phyloP scores from a whole-genome alignment of 805 yeast species.

The Ogataea henricii region DNA sequence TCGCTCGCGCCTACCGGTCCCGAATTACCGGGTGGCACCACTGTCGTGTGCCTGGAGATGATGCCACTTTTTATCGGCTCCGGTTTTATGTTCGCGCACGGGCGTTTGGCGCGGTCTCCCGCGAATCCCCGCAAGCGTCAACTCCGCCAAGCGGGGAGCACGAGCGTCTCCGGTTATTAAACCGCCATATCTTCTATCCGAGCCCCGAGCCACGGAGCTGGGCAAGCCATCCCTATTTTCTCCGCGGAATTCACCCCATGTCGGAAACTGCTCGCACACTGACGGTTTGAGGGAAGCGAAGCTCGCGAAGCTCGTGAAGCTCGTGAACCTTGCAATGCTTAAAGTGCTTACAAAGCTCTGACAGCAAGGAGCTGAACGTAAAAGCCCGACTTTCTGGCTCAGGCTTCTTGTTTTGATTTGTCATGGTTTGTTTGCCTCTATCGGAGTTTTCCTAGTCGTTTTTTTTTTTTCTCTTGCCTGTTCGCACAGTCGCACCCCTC shows the following conservation, averaged over 20 bases:
- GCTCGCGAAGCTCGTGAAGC: too few species aligned
- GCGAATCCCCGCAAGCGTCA: background rate
- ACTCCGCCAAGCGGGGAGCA: background rate
- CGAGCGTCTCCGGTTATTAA: too few species aligned
- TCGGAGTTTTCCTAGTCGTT: too few species aligned
- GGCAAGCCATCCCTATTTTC: slow-evolving; percentile 1
- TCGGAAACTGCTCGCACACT: slow-evolving; percentile 2
- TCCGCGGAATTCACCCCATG: slow-evolving; percentile 7
- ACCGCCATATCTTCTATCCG: slow-evolving; percentile 8
- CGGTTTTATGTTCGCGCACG: background rate
- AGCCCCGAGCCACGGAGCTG: slow-evolving; percentile 3
- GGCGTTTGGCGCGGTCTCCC: background rate
- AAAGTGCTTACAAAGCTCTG: too few species aligned
- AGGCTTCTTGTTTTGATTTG: too few species aligned
- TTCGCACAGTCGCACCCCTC: background rate
- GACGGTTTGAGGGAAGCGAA: background rate
- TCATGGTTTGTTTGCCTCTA: too few species aligned
- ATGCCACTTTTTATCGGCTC: slow-evolving; percentile 9
- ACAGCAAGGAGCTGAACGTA: too few species aligned
- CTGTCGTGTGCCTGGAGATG: slow-evolving; percentile 3
- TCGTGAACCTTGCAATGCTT: too few species aligned
- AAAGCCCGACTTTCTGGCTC: too few species aligned
- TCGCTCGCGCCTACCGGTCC: background rate
- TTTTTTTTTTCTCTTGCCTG: too few species aligned
- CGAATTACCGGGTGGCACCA: slow-evolving; percentile 1